Conservation (phyloP, 345 rosid genomes). For the Erysimum cheiranthoides region DNA sequence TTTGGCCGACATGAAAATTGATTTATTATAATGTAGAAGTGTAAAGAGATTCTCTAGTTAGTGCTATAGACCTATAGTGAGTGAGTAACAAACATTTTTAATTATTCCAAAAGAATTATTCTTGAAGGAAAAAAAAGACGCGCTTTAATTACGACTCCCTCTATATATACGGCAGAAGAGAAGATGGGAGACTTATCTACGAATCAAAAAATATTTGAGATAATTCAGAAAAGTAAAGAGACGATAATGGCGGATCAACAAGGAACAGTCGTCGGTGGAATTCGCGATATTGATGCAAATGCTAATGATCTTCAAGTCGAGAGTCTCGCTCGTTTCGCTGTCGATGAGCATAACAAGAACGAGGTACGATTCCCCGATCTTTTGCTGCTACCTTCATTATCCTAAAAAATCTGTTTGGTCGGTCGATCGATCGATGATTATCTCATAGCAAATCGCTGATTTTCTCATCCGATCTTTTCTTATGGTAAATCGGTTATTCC, state of each 20-base stretch:
- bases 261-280: constrained; percentile 58
- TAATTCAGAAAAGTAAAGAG: not conserved
- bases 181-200: not conserved
- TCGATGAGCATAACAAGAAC: constrained; percentile 86
- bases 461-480: constrained; percentile 24
- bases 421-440: not conserved
- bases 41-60: constrained; percentile 19
- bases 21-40: not conserved
- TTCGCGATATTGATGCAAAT: constrained; percentile 51
- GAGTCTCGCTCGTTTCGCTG: constrained; percentile 83
- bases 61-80: not conserved
- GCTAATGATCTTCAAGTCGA: constrained; percentile 71
- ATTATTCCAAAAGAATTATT: constrained; percentile 25
- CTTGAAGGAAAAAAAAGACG: constrained; percentile 26
- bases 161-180: constrained; percentile 12
- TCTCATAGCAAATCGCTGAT: not conserved
- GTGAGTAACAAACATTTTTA: constrained; percentile 19
- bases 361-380: constrained; percentile 49
- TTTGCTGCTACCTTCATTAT: not conserved
- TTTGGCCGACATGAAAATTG: constrained; percentile 13
- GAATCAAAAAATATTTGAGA: constrained; percentile 25
- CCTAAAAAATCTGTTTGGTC: constrained; percentile 13
- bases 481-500: not conserved
- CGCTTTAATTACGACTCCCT: constrained; percentile 26
- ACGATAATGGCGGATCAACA: constrained; percentile 46